Conservation (phyloP, 257 asterid species). For the Asclepias syriaca region DNA sequence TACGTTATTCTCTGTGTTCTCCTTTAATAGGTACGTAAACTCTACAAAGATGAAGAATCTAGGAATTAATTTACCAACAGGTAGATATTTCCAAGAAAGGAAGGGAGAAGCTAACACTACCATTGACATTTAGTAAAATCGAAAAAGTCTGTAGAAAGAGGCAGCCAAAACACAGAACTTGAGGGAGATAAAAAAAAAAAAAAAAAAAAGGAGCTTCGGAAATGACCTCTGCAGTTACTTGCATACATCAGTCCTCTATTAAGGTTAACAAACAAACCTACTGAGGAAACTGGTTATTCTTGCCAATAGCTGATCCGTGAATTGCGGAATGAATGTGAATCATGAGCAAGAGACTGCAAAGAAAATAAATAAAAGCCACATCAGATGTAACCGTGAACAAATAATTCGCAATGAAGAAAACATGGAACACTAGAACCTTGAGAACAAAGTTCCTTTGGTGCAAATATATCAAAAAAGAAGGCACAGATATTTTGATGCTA, state of each 20-base stretch:
- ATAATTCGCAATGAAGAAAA: neutral
- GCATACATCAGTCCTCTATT: neutral
- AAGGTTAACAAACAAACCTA: neutral
- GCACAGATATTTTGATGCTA: neutral
- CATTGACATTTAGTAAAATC: no score
- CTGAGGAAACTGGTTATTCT: neutral
- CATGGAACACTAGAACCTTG: neutral
- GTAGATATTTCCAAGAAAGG: no score
- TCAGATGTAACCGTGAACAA: conserved; percentile 9
- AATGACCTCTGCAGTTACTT: neutral
- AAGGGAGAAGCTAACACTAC: no score
- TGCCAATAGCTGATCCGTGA: conserved; percentile 23
- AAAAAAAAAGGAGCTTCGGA: neutral
- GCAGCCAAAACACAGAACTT: neutral
- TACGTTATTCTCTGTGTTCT: no score
- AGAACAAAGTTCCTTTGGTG: neutral
- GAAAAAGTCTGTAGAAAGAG: no score
- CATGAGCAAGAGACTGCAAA: conserved; percentile 80
- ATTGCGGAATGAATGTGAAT: conserved; percentile 44
- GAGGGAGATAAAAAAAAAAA: neutral
- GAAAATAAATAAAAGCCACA: conserved; percentile 1
- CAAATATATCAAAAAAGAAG: neutral
- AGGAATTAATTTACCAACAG: no score
- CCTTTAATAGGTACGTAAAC: no score
- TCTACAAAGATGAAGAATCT: no score